Evolutionary conservation across 73 alveolate genomes (phyloP).

Genomic region (Durusdinium trenchii): DNA sequence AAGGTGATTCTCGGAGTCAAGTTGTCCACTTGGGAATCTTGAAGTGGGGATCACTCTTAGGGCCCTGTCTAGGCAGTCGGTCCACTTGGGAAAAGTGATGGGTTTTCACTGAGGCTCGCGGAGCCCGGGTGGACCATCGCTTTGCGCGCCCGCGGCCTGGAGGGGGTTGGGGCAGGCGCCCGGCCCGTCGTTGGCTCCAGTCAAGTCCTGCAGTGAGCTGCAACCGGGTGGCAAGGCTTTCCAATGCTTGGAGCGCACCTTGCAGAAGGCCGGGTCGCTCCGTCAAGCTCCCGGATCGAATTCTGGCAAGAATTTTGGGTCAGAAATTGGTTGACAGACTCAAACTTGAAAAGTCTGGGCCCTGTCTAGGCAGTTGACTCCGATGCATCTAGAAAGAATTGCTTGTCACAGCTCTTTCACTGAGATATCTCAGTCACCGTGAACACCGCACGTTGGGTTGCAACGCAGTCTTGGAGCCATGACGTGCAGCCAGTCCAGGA

Average conservation of each 20-base stretch:
- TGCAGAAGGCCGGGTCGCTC: slow-evolving; percentile 65
- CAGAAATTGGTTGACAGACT: background rate
- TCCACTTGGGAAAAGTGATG: too few species aligned
- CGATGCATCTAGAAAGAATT: background rate
- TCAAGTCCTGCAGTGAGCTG: too few species aligned
- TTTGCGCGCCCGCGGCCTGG: background rate
- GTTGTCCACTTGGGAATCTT: background rate
- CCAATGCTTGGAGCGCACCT: slow-evolving; percentile 63
- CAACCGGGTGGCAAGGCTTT: slow-evolving; percentile 34
- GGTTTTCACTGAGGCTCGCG: slow-evolving; percentile 34
- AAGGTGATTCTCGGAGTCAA: background rate
- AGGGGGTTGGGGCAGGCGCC: background rate
- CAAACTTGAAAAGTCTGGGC: background rate
- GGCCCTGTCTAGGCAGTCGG: background rate
- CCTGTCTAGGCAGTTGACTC: background rate
- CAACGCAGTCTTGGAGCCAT: too few species aligned
- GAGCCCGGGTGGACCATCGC: slow-evolving; percentile 93
- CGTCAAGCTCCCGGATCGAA: too few species aligned
- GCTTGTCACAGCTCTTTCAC: background rate
- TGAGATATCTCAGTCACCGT: too few species aligned
- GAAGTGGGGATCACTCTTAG: background rate
- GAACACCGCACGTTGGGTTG: too few species aligned
- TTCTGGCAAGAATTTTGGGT: too few species aligned
- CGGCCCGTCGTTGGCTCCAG: background rate
- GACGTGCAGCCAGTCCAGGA: too few species aligned